Percentiles rank a stretch among this genome's conserved stretches.
These are phyloP conservation scores for Parasarocladium wereldwijsianum DNA, from an alignment of 2,329 filamentous ascomycete species.

Conservation along the genomic window DNA sequence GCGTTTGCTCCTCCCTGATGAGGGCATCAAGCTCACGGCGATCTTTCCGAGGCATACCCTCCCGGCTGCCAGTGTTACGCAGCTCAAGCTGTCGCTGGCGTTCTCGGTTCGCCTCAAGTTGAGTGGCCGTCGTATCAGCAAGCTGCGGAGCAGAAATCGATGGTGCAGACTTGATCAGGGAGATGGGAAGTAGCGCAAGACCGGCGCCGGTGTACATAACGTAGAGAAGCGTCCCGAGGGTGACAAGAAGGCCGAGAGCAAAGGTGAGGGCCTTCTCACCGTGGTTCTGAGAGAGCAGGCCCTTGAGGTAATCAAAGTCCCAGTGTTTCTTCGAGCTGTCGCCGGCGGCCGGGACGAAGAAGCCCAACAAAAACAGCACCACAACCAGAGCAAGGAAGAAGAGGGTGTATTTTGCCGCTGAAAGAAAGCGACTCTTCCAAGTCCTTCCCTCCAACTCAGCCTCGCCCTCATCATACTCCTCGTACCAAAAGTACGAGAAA, in stretches of 20 bases:
- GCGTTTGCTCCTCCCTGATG: conserved; percentile 77
- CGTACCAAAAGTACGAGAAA: conserved; percentile 96
- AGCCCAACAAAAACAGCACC: conserved; percentile 78
- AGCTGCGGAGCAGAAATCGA: conserved; percentile 71
- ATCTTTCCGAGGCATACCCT: conserved; percentile 69
- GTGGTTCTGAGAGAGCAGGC: conserved; percentile 61
- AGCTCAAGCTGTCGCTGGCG: conserved; percentile 83
- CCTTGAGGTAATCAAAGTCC: conserved; percentile 86
- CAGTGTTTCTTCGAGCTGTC: conserved; percentile 49
- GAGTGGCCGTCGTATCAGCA: conserved; percentile 60
- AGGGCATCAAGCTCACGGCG: conserved; percentile 77
- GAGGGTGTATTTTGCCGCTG: conserved; percentile 82
- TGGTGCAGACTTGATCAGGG: conserved; percentile 83
- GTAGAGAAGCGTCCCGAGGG: conserved; percentile 74
- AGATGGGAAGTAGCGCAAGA: conserved; percentile 75
- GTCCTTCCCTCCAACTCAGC: conserved; percentile 69
- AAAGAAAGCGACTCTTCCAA: conserved; percentile 55
- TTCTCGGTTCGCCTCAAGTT: conserved; percentile 78
- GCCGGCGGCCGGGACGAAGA: conserved; percentile 77
- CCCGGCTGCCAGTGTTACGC: conserved; percentile 62
- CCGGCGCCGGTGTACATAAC: conserved; percentile 79
- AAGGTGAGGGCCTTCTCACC: conserved; percentile 90
- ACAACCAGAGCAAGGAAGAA: conserved; percentile 69
- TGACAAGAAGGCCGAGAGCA: conserved; percentile 73
- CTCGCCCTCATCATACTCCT: conserved; percentile 90